phyloP scores from a whole-genome alignment of 2,329 filamentous ascomycete genomes.

The Penicillium sumatraense region DNA sequence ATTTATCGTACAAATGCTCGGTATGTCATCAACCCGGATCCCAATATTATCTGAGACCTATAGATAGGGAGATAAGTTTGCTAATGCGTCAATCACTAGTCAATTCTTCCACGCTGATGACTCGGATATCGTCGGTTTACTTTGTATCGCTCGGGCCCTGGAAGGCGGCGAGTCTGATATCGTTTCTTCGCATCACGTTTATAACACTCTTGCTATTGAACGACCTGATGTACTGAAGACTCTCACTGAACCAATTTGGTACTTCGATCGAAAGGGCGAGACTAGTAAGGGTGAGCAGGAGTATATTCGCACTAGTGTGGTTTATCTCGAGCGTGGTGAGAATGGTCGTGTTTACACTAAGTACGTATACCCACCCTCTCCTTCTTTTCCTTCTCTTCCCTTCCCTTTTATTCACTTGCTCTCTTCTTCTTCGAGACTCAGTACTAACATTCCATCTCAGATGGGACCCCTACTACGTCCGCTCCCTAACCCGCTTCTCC shows the following conservation, averaged over 20 bases:
- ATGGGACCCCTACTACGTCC: conserved; percentile 88
- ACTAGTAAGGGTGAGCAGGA: conserved; percentile 73
- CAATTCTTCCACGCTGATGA: conserved; percentile 90
- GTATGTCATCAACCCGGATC: too few species aligned
- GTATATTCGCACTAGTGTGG: conserved; percentile 72
- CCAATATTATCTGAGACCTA: too few species aligned
- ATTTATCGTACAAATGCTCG: conserved; percentile 87
- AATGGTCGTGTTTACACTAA: conserved; percentile 76
- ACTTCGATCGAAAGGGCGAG: conserved; percentile 91
- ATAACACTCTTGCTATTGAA: conserved; percentile 76
- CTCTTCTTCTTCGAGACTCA: background rate
- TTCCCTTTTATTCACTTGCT: background rate
- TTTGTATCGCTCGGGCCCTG: conserved; percentile 77
- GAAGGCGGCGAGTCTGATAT: conserved; percentile 87
- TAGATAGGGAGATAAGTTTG: too few species aligned
- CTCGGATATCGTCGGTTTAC: conserved; percentile 78
- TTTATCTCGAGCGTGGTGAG: conserved; percentile 74
- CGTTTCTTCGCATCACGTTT: conserved; percentile 77
- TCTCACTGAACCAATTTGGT: conserved; percentile 80
- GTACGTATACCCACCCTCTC: too few species aligned
- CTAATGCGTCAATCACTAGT: conserved; percentile 43
- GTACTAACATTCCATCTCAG: conserved; percentile 31
- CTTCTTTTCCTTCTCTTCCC: too few species aligned
- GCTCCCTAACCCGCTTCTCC: conserved; percentile 74
- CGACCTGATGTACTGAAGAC: conserved; percentile 78